Evolutionary conservation across 2,329 filamentous ascomycete genomes (phyloP), one percentile per base, ranked within the genome.

Genomic region (Cladosporium austrohemisphaericum): DNA sequence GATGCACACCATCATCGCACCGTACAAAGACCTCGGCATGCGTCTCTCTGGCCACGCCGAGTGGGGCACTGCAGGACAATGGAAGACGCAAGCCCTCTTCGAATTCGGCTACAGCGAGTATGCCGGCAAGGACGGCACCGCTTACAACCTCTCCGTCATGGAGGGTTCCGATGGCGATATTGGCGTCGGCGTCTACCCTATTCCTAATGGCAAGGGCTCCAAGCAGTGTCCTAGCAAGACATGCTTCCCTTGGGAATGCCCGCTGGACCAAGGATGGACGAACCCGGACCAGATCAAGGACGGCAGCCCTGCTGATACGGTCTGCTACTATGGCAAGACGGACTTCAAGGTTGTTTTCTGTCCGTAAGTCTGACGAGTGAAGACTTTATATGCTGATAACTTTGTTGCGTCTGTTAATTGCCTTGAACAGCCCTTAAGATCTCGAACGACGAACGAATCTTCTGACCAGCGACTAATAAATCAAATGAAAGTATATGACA

Each of bases 301-400:
- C 26, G 60, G 57, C 1, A 57, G 52, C 38, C 59, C 61, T 13
- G 61, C 61, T 26, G 61, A 64, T 55, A 62, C 60, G 9, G 60
- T 60, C n/a, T 64, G 61, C 49, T 63, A 63, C 37, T 14, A 61
- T 5, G 61, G 60, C 8, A 56, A 56, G 51, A 61, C 55, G 14
- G 55, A 58, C 22, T 63, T 63, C 38, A 56, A 57, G 46, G 57
- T 64, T 11, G 55, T 60, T 2, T 63, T 54, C 29, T 64, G 61
- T 33, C 60, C 60, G 38, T 46, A 20, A 45, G 35, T 14, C 35
- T n/a, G n/a, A n/a, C n/a, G n/a, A n/a, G n/a, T n/a, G n/a, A n/a
- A n/a, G 10, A 6, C 3, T 16, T 16, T 16, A n/a, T n/a, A n/a
- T n/a, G n/a, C n/a, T n/a, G 5, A 14, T 18, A 6, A 20, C 35